Percentiles rank a stretch among this genome's conserved stretches.
These are phyloP conservation scores for Solanum tarijense DNA, from an alignment of 257 asterid genomes.

Conservation along the genomic window DNA sequence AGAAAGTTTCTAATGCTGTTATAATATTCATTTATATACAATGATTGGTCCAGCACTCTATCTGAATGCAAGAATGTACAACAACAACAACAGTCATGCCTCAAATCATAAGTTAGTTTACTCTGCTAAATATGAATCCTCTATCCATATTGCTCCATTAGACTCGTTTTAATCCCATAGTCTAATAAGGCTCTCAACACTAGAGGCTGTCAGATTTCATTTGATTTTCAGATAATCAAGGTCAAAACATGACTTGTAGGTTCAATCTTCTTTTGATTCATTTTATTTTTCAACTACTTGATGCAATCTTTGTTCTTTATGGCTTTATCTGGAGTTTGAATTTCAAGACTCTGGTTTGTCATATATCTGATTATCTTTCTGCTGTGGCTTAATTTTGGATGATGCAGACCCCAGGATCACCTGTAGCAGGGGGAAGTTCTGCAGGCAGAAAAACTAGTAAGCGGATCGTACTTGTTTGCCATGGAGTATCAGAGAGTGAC, in stretches of 20 bases:
- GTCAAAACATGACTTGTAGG: neutral
- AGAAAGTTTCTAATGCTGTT: neutral
- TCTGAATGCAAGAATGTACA: neutral
- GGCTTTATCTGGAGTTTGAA: conserved; percentile 12
- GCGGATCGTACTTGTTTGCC: conserved; percentile 56
- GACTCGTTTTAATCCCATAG: neutral
- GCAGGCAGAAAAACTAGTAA: conserved; percentile 66
- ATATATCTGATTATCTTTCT: neutral
- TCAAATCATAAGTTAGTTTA: neutral
- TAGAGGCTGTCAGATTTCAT: neutral
- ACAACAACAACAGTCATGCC: neutral
- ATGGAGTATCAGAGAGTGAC: conserved; percentile 47
- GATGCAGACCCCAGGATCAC: conserved; percentile 92
- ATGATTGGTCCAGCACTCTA: neutral
- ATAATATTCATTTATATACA: neutral
- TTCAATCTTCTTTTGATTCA: neutral
- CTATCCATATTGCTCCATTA: neutral
- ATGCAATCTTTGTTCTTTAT: neutral
- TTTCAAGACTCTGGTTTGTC: neutral
- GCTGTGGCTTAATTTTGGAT: conserved; percentile 10
- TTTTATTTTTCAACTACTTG: neutral
- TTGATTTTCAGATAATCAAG: neutral
- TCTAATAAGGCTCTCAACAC: neutral
- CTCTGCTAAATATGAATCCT: neutral
- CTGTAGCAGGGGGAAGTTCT: conserved; percentile 47